Base-by-base conservation (phyloP, 768 basidiomycete species). In the Tulasnella sp. region DNA sequence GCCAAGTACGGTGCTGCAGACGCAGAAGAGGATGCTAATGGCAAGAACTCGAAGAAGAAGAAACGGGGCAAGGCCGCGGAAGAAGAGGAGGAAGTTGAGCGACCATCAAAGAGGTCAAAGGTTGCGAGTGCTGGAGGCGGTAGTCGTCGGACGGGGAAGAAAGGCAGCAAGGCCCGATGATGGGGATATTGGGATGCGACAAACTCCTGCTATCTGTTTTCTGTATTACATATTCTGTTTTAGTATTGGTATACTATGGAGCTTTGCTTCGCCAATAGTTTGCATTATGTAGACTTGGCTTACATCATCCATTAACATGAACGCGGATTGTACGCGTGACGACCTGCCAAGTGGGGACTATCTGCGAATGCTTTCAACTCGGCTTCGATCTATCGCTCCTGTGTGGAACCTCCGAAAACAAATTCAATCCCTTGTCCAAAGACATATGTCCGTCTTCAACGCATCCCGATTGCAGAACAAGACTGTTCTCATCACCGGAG, bases 401-500 rank as follows among this genome's bases (percentile, higher is more conserved):
- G 19, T n/a, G n/a, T n/a, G n/a, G n/a, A n/a, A n/a, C 42, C 42
- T 44, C 42, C 32, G 19, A 44, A n/a, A 27, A 44, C 25, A 31
- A 44, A 27, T 44, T 27, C 16, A 27, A 9, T 6, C 25, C 20
- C 24, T 31, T 6, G 19, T 44, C 13, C 24, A 4, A 44, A 44
- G 27, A 24, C 37, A 35, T 33, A 48, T 37, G 22, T 81, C 84
- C 28, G 65, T 90, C 46, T 90, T 90, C 75, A 83, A 83, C 63
- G 72, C 81, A 37, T 75, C 83, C 45, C 78, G 83, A 59, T 67
- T 90, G n/a, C 63, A 81, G 34, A 83, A 82, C 60, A 89, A 90
- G 67, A 87, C 80, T 29, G 83, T 89, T 53, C 74, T 93, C 44
- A 74, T 93, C 55, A 93, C 90, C 25, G 90, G 90, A 19, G 89